Evolutionary conservation across 2,329 filamentous ascomycete species (phyloP), one percentile per base, ranked within the genome.

Genomic region (Calonectria hongkongensis): DNA sequence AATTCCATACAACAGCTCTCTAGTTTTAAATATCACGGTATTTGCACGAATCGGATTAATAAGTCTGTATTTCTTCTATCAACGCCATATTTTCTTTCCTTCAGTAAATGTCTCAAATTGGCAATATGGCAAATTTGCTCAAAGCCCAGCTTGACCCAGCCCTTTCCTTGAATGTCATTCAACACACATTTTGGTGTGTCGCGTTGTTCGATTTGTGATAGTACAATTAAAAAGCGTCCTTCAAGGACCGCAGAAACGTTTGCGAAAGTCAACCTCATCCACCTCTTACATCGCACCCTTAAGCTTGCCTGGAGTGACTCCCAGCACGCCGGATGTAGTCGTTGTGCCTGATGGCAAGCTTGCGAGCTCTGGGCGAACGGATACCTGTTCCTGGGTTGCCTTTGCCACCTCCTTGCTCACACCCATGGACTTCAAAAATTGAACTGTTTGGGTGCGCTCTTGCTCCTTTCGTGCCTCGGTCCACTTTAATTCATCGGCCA

Each of bases 401-500:
- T 39, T 28, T n/a, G 77, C 41, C 60, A 78, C 77, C n/a, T 79
- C 77, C n/a, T 80, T 73, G 7, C 73, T 71, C 33, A 88, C 77
- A 15, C 87, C 87, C 87, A 88, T 88, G 12, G 85, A 87, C 50
- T 81, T 80, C 66, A 88, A 82, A 79, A 87, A 88, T 1, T 73
- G 73, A 8, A 87, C 79, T 2, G 86, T 87, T 41, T 93, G 88
- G 88, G 82, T 92, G 92, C 74, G 87, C 80, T 86, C 85, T 0
- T 78, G 73, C 27, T 91, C 87, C 84, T 92, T 92, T 71, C 93
- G 86, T 69, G 87, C 86, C 65, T 83, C 84, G 77, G 87, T 88
- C 93, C 93, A 95, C 62, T 88, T 84, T 60, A 94, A 86, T 83
- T 95, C 93, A 74, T 92, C 90, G 33, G 85, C 89, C 92, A 95